phyloP scores from a whole-genome alignment of 2,329 filamentous ascomycete species.

The Aspergillus nomiae region DNA sequence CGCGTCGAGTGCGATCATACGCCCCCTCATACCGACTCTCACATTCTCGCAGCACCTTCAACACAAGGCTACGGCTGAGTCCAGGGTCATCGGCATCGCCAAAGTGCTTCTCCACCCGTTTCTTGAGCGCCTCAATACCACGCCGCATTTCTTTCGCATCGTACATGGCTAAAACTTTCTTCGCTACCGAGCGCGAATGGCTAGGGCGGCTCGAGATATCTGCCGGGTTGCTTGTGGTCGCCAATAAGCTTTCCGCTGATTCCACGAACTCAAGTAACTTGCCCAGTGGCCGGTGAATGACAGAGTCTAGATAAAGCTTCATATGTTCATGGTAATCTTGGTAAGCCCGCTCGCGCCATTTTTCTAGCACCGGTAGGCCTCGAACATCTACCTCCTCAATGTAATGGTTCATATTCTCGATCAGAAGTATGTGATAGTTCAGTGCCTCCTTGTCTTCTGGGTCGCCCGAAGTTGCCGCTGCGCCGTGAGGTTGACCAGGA shows the following conservation, averaged over 20 bases:
- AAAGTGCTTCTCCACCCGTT: slow-evolving; percentile 96
- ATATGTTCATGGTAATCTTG: slow-evolving; percentile 85
- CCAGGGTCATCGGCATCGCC: slow-evolving; percentile 79
- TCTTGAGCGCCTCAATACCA: slow-evolving; percentile 85
- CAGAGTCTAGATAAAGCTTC: slow-evolving; percentile 80
- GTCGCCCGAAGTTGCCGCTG: slow-evolving; percentile 56
- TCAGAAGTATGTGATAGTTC: slow-evolving; percentile 95
- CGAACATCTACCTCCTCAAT: slow-evolving; percentile 83
- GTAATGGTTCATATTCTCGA: slow-evolving; percentile 99
- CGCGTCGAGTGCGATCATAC: slow-evolving; percentile 51
- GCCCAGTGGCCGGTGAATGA: slow-evolving; percentile 85
- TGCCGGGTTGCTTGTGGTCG: slow-evolving; percentile 57
- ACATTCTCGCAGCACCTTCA: slow-evolving; percentile 62
- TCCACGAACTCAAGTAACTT: slow-evolving; percentile 91
- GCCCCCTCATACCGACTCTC: slow-evolving; percentile 58
- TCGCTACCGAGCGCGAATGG: slow-evolving; percentile 79
- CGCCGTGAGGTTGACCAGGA: slow-evolving; percentile 57
- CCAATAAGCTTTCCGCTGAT: slow-evolving; percentile 74
- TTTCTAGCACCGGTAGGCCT: slow-evolving; percentile 72
- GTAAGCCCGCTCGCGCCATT: slow-evolving; percentile 78
- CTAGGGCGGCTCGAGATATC: slow-evolving; percentile 76
- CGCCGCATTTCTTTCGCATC: slow-evolving; percentile 84
- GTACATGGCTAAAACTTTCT: slow-evolving; percentile 79
- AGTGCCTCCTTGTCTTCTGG: slow-evolving; percentile 93
- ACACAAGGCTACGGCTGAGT: slow-evolving; percentile 61